Evolutionary conservation across 148 eudicot species (phyloP), one percentile per base, ranked within the genome.

Genomic region (Oxyria digyna): DNA sequence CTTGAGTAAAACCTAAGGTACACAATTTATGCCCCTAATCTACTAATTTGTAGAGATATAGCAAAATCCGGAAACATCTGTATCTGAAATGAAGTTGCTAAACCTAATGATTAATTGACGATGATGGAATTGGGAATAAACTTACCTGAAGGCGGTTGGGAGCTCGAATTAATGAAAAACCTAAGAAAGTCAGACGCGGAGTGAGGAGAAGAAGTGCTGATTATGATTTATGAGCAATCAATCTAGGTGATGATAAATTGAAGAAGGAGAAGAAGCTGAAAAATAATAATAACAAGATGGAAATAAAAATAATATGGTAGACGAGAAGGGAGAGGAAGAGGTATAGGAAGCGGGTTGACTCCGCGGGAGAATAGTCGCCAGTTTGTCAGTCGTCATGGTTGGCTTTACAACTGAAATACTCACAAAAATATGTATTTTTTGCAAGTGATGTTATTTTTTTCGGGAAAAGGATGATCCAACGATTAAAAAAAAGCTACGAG

Each of bases 261-360:
- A 15, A 54, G 24, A 13, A 11, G 26, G 37, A 27, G 27, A 15
- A 0, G 24, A 26, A 57, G 11, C n/a, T n/a, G 10, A 31, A 59
- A 1, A 4, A 14, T 5, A 57, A 29, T 11, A 1, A 10, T 3
- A 24, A 29, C 1, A 14, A 12, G 18, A 45, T 14, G 13, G 46
- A 45, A 45, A 45, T 45, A 45, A 38, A 38, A 38, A 46, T 46
- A n/a, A 46, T 46, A n/a, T 6, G 52, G 52, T 46, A 46, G 52
- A 43, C 15, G 55, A 18, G n/a, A n/a, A n/a, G n/a, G n/a, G n/a
- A 21, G 52, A 10, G 62, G 62, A 12, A 33, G 62, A 26, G 32
- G 62, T 24, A 54, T 23, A 54, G 26, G 62, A 55, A 55, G 18
- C 37, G 38, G 20, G 65, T 59, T 59, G 65, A 59, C 65, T 59